Percentiles rank a stretch among this genome's conserved stretches.
These are phyloP conservation scores for Vitis riparia DNA, from an alignment of 164 flowering plant species.

Conservation along the genomic window DNA sequence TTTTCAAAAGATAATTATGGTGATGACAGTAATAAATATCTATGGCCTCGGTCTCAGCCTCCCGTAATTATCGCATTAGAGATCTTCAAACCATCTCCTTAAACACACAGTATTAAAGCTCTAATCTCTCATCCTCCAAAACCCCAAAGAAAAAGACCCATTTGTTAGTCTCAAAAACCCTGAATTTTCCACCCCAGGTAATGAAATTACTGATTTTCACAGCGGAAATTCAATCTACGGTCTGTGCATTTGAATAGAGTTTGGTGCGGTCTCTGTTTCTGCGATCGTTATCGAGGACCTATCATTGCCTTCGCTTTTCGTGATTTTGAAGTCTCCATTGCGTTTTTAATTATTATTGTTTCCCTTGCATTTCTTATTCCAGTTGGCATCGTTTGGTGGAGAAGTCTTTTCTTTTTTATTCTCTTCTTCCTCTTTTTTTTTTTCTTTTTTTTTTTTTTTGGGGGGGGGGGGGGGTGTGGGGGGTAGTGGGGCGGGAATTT, in stretches of 20 bases:
- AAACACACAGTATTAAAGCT: too few relatives aligned
- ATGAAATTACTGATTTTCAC: neutral
- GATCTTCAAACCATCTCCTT: too few relatives aligned
- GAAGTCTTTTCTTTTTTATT: conserved; percentile 7
- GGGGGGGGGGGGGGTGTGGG: too few relatives aligned
- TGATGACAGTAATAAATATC: too few relatives aligned
- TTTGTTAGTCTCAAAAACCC: neutral
- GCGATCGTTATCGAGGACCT: conserved; percentile 21
- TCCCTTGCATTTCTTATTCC: neutral
- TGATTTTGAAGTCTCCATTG: conserved; percentile 19
- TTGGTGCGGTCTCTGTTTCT: conserved; percentile 16
- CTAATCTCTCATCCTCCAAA: neutral
- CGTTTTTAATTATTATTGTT: neutral
- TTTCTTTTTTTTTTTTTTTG: too few relatives aligned
- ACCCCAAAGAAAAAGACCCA: too few relatives aligned
- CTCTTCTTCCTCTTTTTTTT: too few relatives aligned
- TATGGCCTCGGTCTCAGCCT: neutral
- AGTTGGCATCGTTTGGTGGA: conserved; percentile 17
- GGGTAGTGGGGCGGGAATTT: neutral
- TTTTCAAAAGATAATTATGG: too few relatives aligned
- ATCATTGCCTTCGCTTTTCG: conserved; percentile 20
- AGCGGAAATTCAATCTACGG: neutral
- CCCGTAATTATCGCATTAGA: neutral
- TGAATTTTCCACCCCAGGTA: neutral
- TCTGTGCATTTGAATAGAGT: neutral